Base-by-base conservation (phyloP, 2,329 filamentous ascomycete genomes). In the Colletotrichum sp. region DNA sequence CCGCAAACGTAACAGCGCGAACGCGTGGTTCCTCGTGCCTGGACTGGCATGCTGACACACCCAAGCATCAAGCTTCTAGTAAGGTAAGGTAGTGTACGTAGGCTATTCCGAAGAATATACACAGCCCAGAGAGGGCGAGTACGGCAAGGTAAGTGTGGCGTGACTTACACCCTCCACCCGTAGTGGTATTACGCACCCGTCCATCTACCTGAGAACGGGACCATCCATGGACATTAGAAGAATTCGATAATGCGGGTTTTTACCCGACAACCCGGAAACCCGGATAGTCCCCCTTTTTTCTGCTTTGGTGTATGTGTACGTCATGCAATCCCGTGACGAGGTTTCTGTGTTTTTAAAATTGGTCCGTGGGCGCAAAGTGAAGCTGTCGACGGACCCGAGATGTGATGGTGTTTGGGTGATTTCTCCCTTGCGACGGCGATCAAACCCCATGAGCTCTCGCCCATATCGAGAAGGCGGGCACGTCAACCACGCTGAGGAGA, bases 21-120 rank as follows among this genome's bases (percentile, higher is more conserved):
- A 69, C 55, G 55, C 67, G 67, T 69, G n/a, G 67, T 69, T 68
- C 67, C 34, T 30, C 34, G 67, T 69, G 67, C 67, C 67, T 60
- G 55, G 34, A 34, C 67, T 60, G 55, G 44, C 44, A 22, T n/a
- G 44, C 24, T 57, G 32, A 34, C 59, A n/a, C 59, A 63, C 28
- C 26, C 32, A 48, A 69, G 55, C 67, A 44, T 69, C 52, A 44
- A 60, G 65, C 65, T 69, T 63, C 59, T 63, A 59, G 55, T 28
- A 63, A 60, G 26, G 26, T n/a, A 60, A 67, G 36, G 16, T 24
- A 44, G 39, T 26, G 24, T 22, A 67, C 24, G 52, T 62, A 60
- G 55, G 55, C 52, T 68, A 67, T 32, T 55, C 10, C 39, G 36
- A 30, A 66, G 26, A 12, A 24, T 10, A 32, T 39, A 2, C 36